A percentile compares a stretch with the other conserved stretches of the same genome.
Evolutionary conservation across 495 filamentous ascomycete species (phyloP).

Genomic region (Xylaria longipes): DNA sequence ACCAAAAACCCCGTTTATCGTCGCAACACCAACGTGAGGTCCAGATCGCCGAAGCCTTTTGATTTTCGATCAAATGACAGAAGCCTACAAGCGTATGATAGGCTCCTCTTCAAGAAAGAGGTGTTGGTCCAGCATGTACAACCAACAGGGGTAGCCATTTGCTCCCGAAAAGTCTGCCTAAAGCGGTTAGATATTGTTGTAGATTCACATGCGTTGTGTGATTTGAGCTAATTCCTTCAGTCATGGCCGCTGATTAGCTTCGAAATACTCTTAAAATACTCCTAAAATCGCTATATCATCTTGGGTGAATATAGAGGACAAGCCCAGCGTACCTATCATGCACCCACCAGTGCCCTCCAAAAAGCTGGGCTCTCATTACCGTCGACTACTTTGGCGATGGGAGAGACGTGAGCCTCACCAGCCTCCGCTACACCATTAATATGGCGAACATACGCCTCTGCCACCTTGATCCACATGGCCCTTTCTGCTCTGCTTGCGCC

Average conservation of each 20-base stretch:
- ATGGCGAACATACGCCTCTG: constrained; percentile 60
- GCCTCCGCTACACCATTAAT: constrained; percentile 49
- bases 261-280: background rate
- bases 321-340: background rate
- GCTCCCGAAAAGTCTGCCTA: too few relatives aligned
- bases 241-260: background rate
- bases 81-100: too few relatives aligned
- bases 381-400: constrained; percentile 60
- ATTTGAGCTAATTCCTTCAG: too few relatives aligned
- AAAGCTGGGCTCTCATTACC: constrained; percentile 62
- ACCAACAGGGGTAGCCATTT: too few relatives aligned
- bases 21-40: too few relatives aligned
- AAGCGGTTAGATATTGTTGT: too few relatives aligned
- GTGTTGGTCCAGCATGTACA: too few relatives aligned
- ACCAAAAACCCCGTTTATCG: too few relatives aligned
- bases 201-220: too few relatives aligned
- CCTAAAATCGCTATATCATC: background rate
- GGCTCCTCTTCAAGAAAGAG: too few relatives aligned
- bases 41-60: too few relatives aligned
- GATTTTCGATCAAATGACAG: too few relatives aligned
- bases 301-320: background rate
- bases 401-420: constrained; percentile 50
- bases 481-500: constrained; percentile 61
- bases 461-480: constrained; percentile 62
- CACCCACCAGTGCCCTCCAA: constrained; percentile 36